Percentiles rank a stretch among this genome's conserved stretches.
Evolutionary conservation across 1,284 basidiomycete species (phyloP).

Genomic region (Takashimella koratensis): DNA sequence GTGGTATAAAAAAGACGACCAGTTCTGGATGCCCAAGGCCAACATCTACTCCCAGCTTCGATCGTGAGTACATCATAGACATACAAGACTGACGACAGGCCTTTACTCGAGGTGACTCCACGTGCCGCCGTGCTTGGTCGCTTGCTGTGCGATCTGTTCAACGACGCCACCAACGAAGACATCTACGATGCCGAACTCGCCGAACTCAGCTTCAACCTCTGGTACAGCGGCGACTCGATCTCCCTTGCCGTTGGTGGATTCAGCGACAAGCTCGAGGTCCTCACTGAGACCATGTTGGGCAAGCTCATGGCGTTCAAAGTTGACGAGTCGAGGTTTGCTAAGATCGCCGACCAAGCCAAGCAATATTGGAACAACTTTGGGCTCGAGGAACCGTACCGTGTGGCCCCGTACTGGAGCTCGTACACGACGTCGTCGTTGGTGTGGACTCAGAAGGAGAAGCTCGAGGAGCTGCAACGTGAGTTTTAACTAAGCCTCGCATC

Average conservation of each 20-base stretch:
- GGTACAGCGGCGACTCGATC: constrained; percentile 65
- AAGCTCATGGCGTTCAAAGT: constrained; percentile 68
- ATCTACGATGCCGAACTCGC: constrained; percentile 92
- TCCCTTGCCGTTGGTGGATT: constrained; percentile 75
- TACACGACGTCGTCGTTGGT: constrained; percentile 67
- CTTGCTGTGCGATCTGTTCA: constrained; percentile 81
- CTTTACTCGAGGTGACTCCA: constrained; percentile 45
- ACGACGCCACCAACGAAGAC: constrained; percentile 84
- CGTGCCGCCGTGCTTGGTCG: constrained; percentile 43
- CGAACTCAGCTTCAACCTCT: constrained; percentile 74
- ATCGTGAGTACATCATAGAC: constrained; percentile 25
- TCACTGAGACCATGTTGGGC: constrained; percentile 72
- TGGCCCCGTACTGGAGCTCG: constrained; percentile 73
- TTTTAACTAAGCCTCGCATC: background rate
- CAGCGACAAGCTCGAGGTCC: constrained; percentile 85
- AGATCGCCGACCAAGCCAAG: constrained; percentile 79
- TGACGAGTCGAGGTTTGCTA: constrained; percentile 66
- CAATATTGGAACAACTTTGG: constrained; percentile 74
- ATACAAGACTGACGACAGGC: constrained; percentile 17
- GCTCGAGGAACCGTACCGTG: constrained; percentile 74
- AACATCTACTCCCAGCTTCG: constrained; percentile 43
- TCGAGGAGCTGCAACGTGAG: constrained; percentile 73
- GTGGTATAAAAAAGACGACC: constrained; percentile 96
- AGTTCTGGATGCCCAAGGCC: constrained; percentile 89
- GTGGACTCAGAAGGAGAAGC: constrained; percentile 77